Conservation (phyloP, 2,329 filamentous ascomycete species). For the Ilyonectria mors-panacis region DNA sequence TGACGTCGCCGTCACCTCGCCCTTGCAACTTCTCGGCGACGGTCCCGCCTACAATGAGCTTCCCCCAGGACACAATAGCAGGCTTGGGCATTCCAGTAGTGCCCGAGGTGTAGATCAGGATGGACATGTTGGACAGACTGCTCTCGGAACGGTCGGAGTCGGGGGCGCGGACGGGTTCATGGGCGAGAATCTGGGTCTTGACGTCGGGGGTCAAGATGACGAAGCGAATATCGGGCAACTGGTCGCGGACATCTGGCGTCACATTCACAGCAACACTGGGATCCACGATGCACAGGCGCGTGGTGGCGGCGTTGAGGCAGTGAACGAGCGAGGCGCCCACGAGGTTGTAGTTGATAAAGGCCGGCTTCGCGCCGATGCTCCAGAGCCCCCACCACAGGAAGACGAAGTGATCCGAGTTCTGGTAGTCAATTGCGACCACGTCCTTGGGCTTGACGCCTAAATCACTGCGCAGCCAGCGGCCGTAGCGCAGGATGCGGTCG, state of each 20-base stretch:
- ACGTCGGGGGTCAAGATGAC: conserved; percentile 73
- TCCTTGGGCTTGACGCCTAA: conserved; percentile 78
- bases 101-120: conserved; percentile 88
- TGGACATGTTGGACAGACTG: conserved; percentile 70
- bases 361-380: conserved; percentile 86
- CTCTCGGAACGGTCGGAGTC: conserved; percentile 69
- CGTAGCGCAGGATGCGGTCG: conserved; percentile 78
- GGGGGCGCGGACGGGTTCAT: conserved; percentile 69
- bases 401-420: conserved; percentile 84
- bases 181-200: conserved; percentile 67
- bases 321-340: conserved; percentile 79
- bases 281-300: conserved; percentile 80
- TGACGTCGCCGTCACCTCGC: conserved; percentile 74
- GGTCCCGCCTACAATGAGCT: conserved; percentile 66
- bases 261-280: conserved; percentile 69
- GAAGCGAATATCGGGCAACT: conserved; percentile 68
- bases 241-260: conserved; percentile 68
- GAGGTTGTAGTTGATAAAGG: conserved; percentile 92
- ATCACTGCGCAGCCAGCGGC: conserved; percentile 78
- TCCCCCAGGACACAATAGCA: conserved; percentile 81
- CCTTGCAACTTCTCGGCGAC: conserved; percentile 63
- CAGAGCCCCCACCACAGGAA: conserved; percentile 85
- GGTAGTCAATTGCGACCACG: conserved; percentile 85
- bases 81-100: conserved; percentile 89
- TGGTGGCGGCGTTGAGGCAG: conserved; percentile 78